A percentile compares a stretch with the other conserved stretches of the same genome.
Conservation (phyloP, 768 basidiomycete species). For the Auriscalpium orientale region DNA sequence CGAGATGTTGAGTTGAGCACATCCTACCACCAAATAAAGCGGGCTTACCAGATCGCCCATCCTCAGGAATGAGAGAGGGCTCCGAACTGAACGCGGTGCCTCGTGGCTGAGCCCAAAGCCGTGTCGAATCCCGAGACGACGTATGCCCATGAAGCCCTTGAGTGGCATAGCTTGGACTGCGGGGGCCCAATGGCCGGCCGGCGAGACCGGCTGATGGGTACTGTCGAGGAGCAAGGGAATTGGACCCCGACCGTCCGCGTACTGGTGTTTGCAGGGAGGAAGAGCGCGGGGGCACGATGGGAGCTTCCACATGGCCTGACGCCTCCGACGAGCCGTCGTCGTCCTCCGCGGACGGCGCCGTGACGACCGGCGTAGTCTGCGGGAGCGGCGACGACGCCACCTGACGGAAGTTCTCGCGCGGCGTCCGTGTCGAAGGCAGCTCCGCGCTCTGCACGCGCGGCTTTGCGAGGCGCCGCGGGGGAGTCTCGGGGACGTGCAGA, state of each 20-base stretch:
- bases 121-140: slow-evolving; percentile 31
- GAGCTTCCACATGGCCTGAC: slow-evolving; percentile 10
- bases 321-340: slow-evolving; percentile 12
- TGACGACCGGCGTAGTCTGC: slow-evolving; percentile 4
- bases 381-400: slow-evolving; percentile 1
- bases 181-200: slow-evolving; percentile 12
- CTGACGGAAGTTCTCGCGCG: not conserved
- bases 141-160: slow-evolving; percentile 29
- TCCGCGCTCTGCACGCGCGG: slow-evolving; percentile 20
- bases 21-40: slow-evolving; percentile 4
- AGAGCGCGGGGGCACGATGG: slow-evolving; percentile 42
- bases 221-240: slow-evolving; percentile 3
- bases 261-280: slow-evolving; percentile 38
- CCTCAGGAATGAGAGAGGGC: slow-evolving; percentile 68
- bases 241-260: slow-evolving; percentile 16
- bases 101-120: slow-evolving; percentile 58
- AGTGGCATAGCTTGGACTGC: slow-evolving; percentile 22
- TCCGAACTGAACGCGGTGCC: slow-evolving; percentile 75
- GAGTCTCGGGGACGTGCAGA: slow-evolving; percentile 58
- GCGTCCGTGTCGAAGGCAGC: not conserved
- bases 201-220: slow-evolving; percentile 17
- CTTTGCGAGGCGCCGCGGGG: slow-evolving; percentile 23
- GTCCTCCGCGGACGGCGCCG: slow-evolving; percentile 7
- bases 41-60: slow-evolving; percentile 40
- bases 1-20: slow-evolving; percentile 7